Evolutionary conservation across 768 basidiomycete species (phyloP), one percentile per base, ranked within the genome.

Genomic region (Phanerochaete carnosa): DNA sequence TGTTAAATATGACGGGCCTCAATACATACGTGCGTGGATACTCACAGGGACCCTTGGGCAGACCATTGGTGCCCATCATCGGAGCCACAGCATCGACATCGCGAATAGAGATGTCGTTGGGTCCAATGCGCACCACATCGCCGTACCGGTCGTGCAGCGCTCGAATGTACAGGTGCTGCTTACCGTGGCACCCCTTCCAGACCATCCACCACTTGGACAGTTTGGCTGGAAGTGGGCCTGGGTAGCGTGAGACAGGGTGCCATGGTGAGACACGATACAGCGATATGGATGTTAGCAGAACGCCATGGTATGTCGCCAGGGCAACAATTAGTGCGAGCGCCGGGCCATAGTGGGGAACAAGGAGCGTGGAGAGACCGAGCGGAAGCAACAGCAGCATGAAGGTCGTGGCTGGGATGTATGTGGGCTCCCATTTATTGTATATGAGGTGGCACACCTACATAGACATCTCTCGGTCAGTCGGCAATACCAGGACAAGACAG

Each of bases 171-270:
- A 63, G 33, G 58, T 76, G 70, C 15, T 65, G 65, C 49, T 77
- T 76, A 7, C 83, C 83, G 0, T 59, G 61, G 16, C 68, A 63
- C n/a, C 74, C 73, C 7, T 77, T 55, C 55, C 70, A 71, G 2
- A 75, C 75, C 22, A 75, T 68, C 61, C 72, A 73, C 19, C 80
- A 66, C 58, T 80, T 79, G 13, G 78, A 74, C 23, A 81, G 28
- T 52, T 72, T 80, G 67, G 73, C 74, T 3, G 79, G 54, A 0
- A 78, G 12, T 1, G 83, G 84, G 19, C 83, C 83, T 25, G 82
- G 83, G 63, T 79, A 82, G 45, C 71, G 65, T n/a, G 80, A 77
- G 4, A 84, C 72, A 6, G 83, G 81, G 67, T 85, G 83, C 68
- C 77, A 77, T 2, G 82, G 81, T 5, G 82, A 83, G 7, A 83